Evolutionary conservation across 2,329 filamentous ascomycete genomes (phyloP).

Genomic region (Xylaria sp.): DNA sequence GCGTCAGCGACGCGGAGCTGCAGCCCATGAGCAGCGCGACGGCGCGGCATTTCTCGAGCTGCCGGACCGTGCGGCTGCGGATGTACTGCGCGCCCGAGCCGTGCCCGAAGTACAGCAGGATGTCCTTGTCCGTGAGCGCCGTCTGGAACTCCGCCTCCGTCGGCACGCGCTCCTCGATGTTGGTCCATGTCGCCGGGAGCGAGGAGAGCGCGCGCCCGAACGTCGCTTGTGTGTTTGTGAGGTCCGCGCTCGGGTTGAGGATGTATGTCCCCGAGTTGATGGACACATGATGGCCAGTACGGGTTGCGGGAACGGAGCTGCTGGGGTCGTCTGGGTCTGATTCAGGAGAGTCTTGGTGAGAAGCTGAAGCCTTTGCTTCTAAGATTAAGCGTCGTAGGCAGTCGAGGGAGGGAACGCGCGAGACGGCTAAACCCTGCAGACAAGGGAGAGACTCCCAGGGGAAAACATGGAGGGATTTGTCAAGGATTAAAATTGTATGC

Average conservation of each 20-base stretch:
- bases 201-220: slow-evolving; percentile 74
- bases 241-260: slow-evolving; percentile 87
- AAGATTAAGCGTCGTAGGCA: slow-evolving; percentile 81
- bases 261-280: slow-evolving; percentile 76
- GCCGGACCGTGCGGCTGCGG: slow-evolving; percentile 82
- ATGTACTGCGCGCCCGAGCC: slow-evolving; percentile 96
- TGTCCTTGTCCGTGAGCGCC: slow-evolving; percentile 72
- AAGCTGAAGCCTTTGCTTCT: slow-evolving; percentile 54
- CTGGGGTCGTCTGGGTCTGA: slow-evolving; percentile 38
- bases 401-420: slow-evolving; percentile 86
- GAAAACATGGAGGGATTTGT: slow-evolving; percentile 90
- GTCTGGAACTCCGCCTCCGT: slow-evolving; percentile 80
- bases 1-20: slow-evolving; percentile 82
- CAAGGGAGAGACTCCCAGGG: slow-evolving; percentile 97
- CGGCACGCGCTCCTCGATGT: slow-evolving; percentile 75
- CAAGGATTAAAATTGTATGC: slow-evolving; percentile 90
- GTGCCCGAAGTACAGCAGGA: slow-evolving; percentile 95
- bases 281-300: slow-evolving; percentile 66
- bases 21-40: slow-evolving; percentile 94
- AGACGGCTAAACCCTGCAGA: slow-evolving; percentile 81
- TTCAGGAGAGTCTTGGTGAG: slow-evolving; percentile 24
- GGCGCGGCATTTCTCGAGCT: slow-evolving; percentile 77
- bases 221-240: slow-evolving; percentile 80
- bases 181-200: slow-evolving; percentile 77
- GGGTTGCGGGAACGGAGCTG: slow-evolving; percentile 39